Conservation (phyloP, 2,329 filamentous ascomycete species). For the Diaporthe velutina region DNA sequence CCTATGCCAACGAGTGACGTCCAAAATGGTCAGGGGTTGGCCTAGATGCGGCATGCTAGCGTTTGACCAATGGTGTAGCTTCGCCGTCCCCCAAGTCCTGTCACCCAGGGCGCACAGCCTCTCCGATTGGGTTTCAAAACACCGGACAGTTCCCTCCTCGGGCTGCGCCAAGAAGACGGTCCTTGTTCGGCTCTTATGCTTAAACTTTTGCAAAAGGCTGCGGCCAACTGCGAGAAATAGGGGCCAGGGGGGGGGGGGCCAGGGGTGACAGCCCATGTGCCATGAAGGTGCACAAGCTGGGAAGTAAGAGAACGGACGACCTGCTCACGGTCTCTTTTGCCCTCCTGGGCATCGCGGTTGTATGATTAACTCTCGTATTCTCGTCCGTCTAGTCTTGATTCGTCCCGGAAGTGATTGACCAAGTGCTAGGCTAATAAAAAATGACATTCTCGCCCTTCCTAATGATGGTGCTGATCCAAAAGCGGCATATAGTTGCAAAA, state of each 20-base stretch:
- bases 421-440: not conserved
- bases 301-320: not conserved
- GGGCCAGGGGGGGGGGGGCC: not conserved
- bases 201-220: constrained; percentile 11
- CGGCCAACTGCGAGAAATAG: constrained; percentile 21
- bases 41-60: constrained; percentile 11
- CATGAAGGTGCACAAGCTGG: not conserved
- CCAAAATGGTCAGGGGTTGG: constrained; percentile 21
- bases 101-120: constrained; percentile 8
- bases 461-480: not conserved
- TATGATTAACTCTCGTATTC: constrained; percentile 25
- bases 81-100: not conserved
- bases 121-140: constrained; percentile 25
- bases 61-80: constrained; percentile 13
- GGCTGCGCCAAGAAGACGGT: constrained; percentile 16
- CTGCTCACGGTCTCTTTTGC: constrained; percentile 14
- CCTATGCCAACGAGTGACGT: constrained; percentile 8
- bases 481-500: not conserved
- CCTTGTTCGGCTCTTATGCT: constrained; percentile 31
- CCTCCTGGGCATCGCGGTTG: not conserved
- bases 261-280: not conserved
- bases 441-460: not conserved
- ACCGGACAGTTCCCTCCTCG: constrained; percentile 26
- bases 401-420: not conserved
- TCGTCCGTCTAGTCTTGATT: not conserved